Evolutionary conservation across 2,329 filamentous ascomycete species (phyloP).

Genomic region (Neonectria faginata): DNA sequence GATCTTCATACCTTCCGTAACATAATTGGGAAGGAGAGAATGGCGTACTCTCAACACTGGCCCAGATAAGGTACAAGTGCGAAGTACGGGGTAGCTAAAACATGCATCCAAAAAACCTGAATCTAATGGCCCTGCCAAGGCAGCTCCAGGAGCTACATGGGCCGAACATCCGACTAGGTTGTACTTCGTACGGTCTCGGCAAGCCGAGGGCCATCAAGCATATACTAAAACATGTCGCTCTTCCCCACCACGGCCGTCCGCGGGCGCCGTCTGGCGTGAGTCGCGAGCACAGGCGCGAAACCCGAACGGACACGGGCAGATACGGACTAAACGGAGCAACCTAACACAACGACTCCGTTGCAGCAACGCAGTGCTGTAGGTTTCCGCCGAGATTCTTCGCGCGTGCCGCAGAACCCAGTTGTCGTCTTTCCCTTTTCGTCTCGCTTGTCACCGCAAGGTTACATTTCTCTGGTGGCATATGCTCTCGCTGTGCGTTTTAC

Average conservation of each 20-base stretch:
- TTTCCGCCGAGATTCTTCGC: neutral
- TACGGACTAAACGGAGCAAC: neutral
- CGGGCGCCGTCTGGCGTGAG: neutral
- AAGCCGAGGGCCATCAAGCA: neutral
- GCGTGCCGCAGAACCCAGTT: neutral
- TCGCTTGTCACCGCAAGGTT: neutral
- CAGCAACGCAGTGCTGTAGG: neutral
- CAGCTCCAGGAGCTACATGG: neutral
- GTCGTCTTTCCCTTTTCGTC: neutral
- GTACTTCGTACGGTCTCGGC: neutral
- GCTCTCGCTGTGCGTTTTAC: neutral
- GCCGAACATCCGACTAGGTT: neutral
- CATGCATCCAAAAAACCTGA: neutral
- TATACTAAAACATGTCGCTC: neutral
- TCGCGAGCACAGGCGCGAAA: neutral
- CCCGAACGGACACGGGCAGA: neutral
- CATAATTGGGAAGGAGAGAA: too few species aligned
- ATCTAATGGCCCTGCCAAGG: neutral
- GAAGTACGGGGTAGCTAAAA: too few species aligned
- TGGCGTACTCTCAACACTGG: too few species aligned
- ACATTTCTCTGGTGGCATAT: neutral
- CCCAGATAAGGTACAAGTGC: too few species aligned
- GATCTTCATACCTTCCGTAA: too few species aligned
- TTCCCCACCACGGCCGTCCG: neutral
- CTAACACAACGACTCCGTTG: neutral